phyloP scores from a whole-genome alignment of 2,329 filamentous ascomycete genomes.

The Cordyceps javanica region DNA sequence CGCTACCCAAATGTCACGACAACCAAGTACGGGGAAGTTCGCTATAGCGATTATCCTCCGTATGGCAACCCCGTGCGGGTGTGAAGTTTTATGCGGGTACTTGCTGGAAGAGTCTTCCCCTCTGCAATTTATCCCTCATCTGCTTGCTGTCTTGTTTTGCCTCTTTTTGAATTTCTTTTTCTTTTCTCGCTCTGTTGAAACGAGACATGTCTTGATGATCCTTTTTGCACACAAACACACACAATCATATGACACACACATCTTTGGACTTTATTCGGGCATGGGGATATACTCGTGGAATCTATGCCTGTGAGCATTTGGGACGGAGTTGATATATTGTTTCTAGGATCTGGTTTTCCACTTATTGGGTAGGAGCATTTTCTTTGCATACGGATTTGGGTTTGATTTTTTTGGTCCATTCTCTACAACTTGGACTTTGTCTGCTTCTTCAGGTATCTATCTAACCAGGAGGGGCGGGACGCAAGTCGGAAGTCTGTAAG shows the following conservation, averaged over 20 bases:
- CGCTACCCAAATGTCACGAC: background rate
- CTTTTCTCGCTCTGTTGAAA: slow-evolving; percentile 20
- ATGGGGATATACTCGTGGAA: background rate
- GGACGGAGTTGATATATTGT: slow-evolving; percentile 7
- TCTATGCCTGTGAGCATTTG: slow-evolving; percentile 10
- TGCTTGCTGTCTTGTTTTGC: slow-evolving; percentile 17
- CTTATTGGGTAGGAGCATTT: background rate
- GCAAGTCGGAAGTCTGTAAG: background rate
- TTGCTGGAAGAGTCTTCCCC: background rate
- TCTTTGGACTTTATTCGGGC: background rate
- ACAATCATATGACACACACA: background rate
- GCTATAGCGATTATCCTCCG: slow-evolving; percentile 6
- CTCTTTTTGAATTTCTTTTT: slow-evolving; percentile 19
- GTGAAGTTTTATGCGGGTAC: background rate
- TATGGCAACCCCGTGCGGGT: background rate
- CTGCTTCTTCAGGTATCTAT: background rate
- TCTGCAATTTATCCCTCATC: slow-evolving; percentile 10
- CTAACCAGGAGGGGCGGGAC: background rate
- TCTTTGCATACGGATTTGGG: slow-evolving; percentile 3
- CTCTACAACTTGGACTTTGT: background rate
- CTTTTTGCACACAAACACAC: background rate
- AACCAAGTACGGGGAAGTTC: background rate
- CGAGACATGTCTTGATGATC: slow-evolving; percentile 29
- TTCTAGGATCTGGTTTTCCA: background rate
- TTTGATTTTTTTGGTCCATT: background rate